Evolutionary conservation across 805 yeast genomes (phyloP), one percentile per base, ranked within the genome.

Genomic region (Metschnikowia shivogae): DNA sequence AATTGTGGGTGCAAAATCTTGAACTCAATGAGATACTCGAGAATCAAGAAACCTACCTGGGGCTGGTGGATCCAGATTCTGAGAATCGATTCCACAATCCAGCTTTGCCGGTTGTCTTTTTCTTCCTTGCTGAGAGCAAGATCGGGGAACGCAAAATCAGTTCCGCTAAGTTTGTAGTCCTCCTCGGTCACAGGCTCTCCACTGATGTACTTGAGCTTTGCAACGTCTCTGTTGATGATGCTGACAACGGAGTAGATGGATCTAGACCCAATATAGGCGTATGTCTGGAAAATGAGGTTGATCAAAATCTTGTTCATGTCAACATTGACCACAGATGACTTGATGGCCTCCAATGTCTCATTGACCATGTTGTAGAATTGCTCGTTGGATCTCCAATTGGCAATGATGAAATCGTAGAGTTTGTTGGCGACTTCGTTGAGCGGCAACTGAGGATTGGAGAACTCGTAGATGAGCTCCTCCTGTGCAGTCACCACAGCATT

Each of bases 191-290:
- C 61, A 13, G 55, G 45, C 24, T 57, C 52, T 2, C 75, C 75
- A 45, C 67, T 59, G 43, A 68, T 51, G 51, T 53, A 68, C 53
- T 64, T 68, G 52, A 71, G 59, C 52, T 71, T 71, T 40, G 60
- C 64, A 33, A 70, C 54, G 47, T 71, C 76, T 45, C 76, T 62
- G 31, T 66, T 58, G 38, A 71, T 52, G 24, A 71, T 63, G 48
- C 70, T 64, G 11, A 71, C 73, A 28, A 69, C 72, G 1, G 76
- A 71, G 53, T 69, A 87, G 35, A 90, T 75, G 0, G 97, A 90
- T 60, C 97, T 77, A 38, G 89, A 84, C 11, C 98, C 97, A 46
- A 89, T 82, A 54, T 82, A 82, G 37, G 92, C 85, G 42, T 88
- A 74, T 0, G 84, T 73, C 57, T 87, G 92, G 56, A 84, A 74